Evolutionary conservation across 2,329 filamentous ascomycete species (phyloP).

Genomic region (Rutstroemia sydowiana): DNA sequence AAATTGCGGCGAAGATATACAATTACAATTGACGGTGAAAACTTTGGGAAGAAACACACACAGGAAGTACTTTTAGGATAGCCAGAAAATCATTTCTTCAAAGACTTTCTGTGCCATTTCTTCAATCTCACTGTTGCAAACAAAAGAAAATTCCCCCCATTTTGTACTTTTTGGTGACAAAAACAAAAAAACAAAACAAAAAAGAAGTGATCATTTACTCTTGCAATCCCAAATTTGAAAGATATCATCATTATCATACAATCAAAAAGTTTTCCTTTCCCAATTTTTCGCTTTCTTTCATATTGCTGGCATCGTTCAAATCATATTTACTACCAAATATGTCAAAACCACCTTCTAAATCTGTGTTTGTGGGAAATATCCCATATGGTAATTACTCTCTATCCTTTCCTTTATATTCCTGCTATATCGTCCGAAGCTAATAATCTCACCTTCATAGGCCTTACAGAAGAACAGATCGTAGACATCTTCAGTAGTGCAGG

Average conservation of each 20-base stretch:
- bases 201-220: conserved; percentile 12
- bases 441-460: conserved; percentile 47
- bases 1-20: background rate
- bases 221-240: conserved; percentile 21
- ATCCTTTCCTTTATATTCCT: background rate
- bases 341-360: conserved; percentile 70
- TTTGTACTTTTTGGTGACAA: conserved; percentile 4
- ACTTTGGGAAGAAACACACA: background rate
- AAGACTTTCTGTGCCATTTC: conserved; percentile 31
- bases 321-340: conserved; percentile 41
- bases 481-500: conserved; percentile 89
- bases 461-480: conserved; percentile 92
- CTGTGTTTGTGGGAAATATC: conserved; percentile 81
- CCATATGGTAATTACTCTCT: conserved; percentile 55
- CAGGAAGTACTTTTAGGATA: conserved; percentile 25
- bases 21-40: conserved; percentile 5
- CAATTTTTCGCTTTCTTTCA: conserved; percentile 1
- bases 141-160: conserved; percentile 5
- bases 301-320: conserved; percentile 7
- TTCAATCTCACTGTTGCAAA: conserved; percentile 1
- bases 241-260: conserved; percentile 14
- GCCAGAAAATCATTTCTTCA: conserved; percentile 28
- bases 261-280: conserved; percentile 12
- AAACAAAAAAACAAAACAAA: too few species aligned
- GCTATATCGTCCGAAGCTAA: conserved; percentile 4